These are phyloP conservation scores for Colletotrichum spaethianum DNA, from an alignment of 2,329 filamentous ascomycete species.

Conservation along the genomic window DNA sequence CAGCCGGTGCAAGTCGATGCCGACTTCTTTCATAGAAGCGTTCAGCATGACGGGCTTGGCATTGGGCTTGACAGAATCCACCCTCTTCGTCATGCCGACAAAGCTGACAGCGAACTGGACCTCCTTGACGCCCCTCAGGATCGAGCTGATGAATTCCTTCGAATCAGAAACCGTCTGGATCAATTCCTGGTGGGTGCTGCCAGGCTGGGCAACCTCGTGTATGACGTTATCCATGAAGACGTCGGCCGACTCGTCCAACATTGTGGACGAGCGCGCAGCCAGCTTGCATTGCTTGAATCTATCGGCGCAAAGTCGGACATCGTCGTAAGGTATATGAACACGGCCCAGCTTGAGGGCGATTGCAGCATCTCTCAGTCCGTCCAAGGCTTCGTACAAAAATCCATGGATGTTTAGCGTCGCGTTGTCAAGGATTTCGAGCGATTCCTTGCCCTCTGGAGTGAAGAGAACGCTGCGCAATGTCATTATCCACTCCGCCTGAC, in stretches of 20 bases:
- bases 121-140: slow-evolving; percentile 93
- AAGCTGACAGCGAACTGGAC: slow-evolving; percentile 96
- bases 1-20: slow-evolving; percentile 90
- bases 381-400: slow-evolving; percentile 85
- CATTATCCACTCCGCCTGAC: slow-evolving; percentile 95
- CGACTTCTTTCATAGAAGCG: slow-evolving; percentile 95
- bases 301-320: slow-evolving; percentile 76
- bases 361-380: slow-evolving; percentile 90
- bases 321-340: slow-evolving; percentile 91
- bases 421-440: slow-evolving; percentile 90
- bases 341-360: slow-evolving; percentile 92
- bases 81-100: slow-evolving; percentile 85
- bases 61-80: slow-evolving; percentile 76
- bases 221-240: slow-evolving; percentile 81
- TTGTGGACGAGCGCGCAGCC: slow-evolving; percentile 48
- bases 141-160: slow-evolving; percentile 91
- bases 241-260: slow-evolving; percentile 64
- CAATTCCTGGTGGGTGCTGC: slow-evolving; percentile 76
- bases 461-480: slow-evolving; percentile 89
- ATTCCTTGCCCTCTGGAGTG: slow-evolving; percentile 86
- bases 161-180: slow-evolving; percentile 91
- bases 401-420: slow-evolving; percentile 92
- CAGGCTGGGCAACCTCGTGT: slow-evolving; percentile 79
- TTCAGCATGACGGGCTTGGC: slow-evolving; percentile 85
- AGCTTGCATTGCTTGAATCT: slow-evolving; percentile 65